Evolutionary conservation across 768 basidiomycete genomes (phyloP).

Genomic region (Macrocybe gigantea): DNA sequence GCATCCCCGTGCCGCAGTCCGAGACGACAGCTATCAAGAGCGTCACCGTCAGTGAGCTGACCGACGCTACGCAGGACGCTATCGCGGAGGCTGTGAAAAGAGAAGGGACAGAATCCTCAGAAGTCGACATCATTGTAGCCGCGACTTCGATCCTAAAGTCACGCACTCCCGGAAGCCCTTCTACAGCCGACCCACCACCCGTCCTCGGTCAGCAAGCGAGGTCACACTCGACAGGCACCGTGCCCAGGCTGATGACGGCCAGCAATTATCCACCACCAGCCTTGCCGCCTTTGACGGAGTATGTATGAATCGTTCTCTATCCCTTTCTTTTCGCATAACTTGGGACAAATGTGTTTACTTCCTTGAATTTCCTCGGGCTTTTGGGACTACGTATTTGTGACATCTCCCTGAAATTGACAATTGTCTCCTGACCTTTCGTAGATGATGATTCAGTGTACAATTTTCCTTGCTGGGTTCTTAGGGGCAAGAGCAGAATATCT

Average conservation of each 20-base stretch:
- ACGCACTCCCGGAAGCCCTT: constrained; percentile 25
- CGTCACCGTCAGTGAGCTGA: constrained; percentile 45
- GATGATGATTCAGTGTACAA: neutral
- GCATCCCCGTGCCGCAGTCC: constrained; percentile 28
- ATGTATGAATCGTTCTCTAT: constrained; percentile 26
- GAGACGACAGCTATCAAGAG: constrained; percentile 40
- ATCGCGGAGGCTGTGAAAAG: constrained; percentile 81
- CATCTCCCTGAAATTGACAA: no score
- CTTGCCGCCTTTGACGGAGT: constrained; percentile 36
- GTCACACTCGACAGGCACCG: constrained; percentile 14
- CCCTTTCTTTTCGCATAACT: constrained; percentile 15
- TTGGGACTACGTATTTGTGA: no score
- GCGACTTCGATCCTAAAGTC: constrained; percentile 49
- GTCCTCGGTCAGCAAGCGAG: constrained; percentile 12
- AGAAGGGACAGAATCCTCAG: constrained; percentile 65
- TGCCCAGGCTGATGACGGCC: constrained; percentile 15
- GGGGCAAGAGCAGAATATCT: constrained; percentile 4
- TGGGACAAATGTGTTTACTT: constrained; percentile 17
- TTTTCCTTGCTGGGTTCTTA: neutral
- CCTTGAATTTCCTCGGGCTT: constrained; percentile 18
- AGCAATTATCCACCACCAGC: constrained; percentile 19
- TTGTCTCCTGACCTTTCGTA: no score
- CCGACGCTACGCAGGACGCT: constrained; percentile 52
- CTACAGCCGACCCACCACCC: constrained; percentile 15
- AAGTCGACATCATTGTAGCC: constrained; percentile 76